A percentile compares a stretch with the other conserved stretches of the same genome.
phyloP scores from a whole-genome alignment of 139 green algal genomes.

The Chlorella sp. region DNA sequence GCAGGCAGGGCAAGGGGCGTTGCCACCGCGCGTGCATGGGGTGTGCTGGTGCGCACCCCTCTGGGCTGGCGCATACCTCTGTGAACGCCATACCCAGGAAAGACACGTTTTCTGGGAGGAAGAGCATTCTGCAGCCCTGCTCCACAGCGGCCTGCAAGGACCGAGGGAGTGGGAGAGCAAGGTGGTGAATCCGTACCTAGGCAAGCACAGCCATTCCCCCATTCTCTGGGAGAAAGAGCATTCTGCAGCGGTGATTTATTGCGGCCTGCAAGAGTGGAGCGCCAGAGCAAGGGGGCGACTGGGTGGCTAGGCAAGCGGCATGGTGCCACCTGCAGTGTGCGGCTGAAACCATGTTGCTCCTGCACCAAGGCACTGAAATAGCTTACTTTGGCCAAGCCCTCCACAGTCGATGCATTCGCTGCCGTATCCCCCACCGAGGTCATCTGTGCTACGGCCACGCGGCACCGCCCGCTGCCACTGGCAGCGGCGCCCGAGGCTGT shows the following conservation, averaged over 20 bases:
- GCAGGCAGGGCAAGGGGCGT: too few species aligned
- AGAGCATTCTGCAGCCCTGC: constrained; percentile 78
- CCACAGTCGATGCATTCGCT: constrained; percentile 68
- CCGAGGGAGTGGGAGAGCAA: too few species aligned
- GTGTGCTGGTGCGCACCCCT: not conserved
- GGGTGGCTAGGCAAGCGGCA: too few species aligned
- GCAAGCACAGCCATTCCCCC: too few species aligned
- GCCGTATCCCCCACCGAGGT: constrained; percentile 55
- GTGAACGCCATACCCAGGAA: constrained; percentile 78
- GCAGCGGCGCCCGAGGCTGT: too few species aligned
- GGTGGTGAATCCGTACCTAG: too few species aligned
- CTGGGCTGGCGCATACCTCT: not conserved
- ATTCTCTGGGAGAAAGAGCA: constrained; percentile 95
- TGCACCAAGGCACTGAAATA: too few species aligned
- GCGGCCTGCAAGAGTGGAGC: too few species aligned
- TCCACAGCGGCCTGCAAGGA: constrained; percentile 50
- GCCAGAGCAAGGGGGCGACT: too few species aligned
- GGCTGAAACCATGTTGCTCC: too few species aligned
- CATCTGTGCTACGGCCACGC: constrained; percentile 66
- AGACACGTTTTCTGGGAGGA: constrained; percentile 94
- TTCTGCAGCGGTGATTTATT: too few species aligned
- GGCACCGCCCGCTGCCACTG: not conserved
- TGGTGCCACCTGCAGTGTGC: too few species aligned
- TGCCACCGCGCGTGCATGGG: not conserved
- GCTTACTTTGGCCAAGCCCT: constrained; percentile 58